Conservation (phyloP, 1,284 basidiomycete genomes). For the Wolfiporia cocos region DNA sequence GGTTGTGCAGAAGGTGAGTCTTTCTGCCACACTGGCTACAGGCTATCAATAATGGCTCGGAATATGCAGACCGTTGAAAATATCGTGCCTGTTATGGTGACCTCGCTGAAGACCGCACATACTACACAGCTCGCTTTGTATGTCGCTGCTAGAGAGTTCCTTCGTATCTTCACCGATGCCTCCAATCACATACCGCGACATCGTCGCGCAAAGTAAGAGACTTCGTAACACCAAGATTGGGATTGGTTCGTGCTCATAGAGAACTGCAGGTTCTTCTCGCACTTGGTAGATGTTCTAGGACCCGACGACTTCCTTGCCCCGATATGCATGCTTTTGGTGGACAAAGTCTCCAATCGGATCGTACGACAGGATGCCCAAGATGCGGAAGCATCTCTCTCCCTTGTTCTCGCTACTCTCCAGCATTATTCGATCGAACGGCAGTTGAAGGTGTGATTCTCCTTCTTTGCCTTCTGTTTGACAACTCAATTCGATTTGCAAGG, state of each 20-base stretch:
- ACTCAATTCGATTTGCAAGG: slow-evolving; percentile 33
- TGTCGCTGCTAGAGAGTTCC: slow-evolving; percentile 63
- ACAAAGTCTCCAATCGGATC: slow-evolving; percentile 70
- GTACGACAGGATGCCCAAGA: slow-evolving; percentile 63
- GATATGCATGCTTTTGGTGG: slow-evolving; percentile 81
- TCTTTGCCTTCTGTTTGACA: slow-evolving; percentile 11
- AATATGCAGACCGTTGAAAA: slow-evolving; percentile 74
- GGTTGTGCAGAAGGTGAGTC: slow-evolving; percentile 83
- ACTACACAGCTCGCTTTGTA: slow-evolving; percentile 53
- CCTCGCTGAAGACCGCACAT: slow-evolving; percentile 60
- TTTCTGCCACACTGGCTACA: background rate
- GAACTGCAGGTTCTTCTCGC: slow-evolving; percentile 79
- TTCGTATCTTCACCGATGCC: slow-evolving; percentile 88
- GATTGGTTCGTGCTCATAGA: no score
- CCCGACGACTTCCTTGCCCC: slow-evolving; percentile 80
- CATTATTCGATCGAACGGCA: slow-evolving; percentile 49
- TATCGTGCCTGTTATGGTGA: slow-evolving; percentile 90
- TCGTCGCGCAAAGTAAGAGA: slow-evolving; percentile 69
- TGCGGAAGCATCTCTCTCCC: slow-evolving; percentile 49
- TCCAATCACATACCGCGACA: slow-evolving; percentile 84
- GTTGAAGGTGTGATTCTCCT: slow-evolving; percentile 42
- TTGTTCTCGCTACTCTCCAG: slow-evolving; percentile 64
- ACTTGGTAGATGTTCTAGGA: slow-evolving; percentile 86
- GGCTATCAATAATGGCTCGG: background rate
- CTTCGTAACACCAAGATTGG: background rate